Evolutionary conservation across 2,329 filamentous ascomycete species (phyloP), one percentile per base, ranked within the genome.

Genomic region (Xylariales sp.): DNA sequence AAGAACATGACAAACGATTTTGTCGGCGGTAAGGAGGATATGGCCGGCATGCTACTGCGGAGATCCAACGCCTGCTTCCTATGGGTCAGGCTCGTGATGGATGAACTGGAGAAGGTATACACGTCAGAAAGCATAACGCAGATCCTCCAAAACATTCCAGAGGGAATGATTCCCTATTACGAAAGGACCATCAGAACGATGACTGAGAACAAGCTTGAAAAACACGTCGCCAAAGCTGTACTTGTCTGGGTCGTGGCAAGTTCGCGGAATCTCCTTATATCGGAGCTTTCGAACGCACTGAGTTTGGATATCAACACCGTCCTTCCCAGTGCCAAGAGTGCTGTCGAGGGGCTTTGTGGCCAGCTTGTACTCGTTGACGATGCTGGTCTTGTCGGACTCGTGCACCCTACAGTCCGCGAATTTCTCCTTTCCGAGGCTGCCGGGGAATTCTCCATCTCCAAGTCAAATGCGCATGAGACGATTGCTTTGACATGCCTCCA

Each of bases 61-160:
- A 54, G 51, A 27, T 56, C 51, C 1, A 49, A 51, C n/a, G 52
- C 51, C 14, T 47, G 51, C 18, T 56, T 56, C 32, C 47, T 56
- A 5, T 56, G 53, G 53, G 52, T 49, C 3, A 52, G 51, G 2
- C 42, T 56, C 3, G 51, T 48, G 21, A 44, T 53, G 32, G 42
- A 43, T 2, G 35, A 45, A 4, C 42, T 55, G 3, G 47, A 52
- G 4, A 43, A 49, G 2, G 45, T 40, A 1, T 51, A 53, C 45
- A 53, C 44, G 15, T 29, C 50, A 12, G 51, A 55, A 38, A 46
- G 51, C 15, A 54, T 49, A 45, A 41, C 46, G 19, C 44, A 44
- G 12, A 40, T 51, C 8, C 34, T 55, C 12, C 32, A 44, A 27
- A 39, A 51, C 16, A 46, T 54, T 2, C 53, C 53, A 9, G 31